A percentile compares a stretch with the other conserved stretches of the same genome.
Conservation (phyloP, 495 filamentous ascomycete species). For the Podospora tetraspora region DNA sequence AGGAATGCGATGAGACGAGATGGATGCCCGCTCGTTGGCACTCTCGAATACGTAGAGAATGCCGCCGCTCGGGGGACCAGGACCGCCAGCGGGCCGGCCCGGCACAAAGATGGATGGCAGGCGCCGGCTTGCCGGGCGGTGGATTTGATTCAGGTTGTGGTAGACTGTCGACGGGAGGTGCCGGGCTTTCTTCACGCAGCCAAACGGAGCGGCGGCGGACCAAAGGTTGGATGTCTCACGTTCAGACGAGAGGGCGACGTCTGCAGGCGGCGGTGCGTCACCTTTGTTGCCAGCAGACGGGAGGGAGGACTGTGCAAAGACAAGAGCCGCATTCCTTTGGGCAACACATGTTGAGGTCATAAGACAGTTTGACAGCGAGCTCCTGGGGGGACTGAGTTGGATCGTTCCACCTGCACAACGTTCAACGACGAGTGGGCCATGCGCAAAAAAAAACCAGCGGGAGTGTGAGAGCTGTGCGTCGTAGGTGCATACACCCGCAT, state of each 20-base stretch:
- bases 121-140: neutral
- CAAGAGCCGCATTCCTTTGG: neutral
- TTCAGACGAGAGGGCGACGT: neutral
- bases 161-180: neutral
- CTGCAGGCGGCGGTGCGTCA: neutral
- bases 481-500: slow-evolving; percentile 2
- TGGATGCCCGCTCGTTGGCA: neutral
- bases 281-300: neutral
- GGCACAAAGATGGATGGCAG: neutral
- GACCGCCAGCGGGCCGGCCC: neutral
- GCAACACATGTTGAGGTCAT: slow-evolving; percentile 1
- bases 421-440: slow-evolving; percentile 10
- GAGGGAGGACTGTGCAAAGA: neutral
- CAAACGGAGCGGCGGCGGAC: neutral
- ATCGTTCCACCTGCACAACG: slow-evolving; percentile 11
- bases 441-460: slow-evolving; percentile 6
- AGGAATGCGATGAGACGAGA: neutral
- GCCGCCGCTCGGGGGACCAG: neutral
- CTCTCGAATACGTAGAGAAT: neutral
- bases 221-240: neutral
- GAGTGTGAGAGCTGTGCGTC: neutral
- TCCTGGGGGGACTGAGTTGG: neutral
- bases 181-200: neutral
- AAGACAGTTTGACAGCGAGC: slow-evolving; percentile 2
- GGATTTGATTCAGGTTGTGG: neutral